phyloP scores from a whole-genome alignment of 1,284 basidiomycete genomes.

The Heterobasidion occidentale region DNA sequence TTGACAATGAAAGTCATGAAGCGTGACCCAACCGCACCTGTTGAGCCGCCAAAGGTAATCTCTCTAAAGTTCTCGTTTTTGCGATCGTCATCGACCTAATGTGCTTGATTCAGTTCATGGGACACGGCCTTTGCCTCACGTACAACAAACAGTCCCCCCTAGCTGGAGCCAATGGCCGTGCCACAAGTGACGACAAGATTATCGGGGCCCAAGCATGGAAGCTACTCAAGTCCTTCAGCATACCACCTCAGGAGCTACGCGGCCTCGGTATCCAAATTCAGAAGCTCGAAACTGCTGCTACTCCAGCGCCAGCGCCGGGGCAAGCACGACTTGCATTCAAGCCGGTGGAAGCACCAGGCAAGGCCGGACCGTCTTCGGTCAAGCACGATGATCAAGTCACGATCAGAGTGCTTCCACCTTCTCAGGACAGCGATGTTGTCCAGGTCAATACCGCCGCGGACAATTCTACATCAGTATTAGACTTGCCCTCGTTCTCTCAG shows the following conservation, averaged over 20 bases:
- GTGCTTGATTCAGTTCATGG: constrained; percentile 62
- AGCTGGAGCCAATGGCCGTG: constrained; percentile 46
- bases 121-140: constrained; percentile 83
- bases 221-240: constrained; percentile 64
- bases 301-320: constrained; percentile 24
- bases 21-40: constrained; percentile 77
- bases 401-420: constrained; percentile 26
- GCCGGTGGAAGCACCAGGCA: constrained; percentile 16
- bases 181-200: constrained; percentile 65
- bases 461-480: constrained; percentile 14
- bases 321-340: constrained; percentile 53
- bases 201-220: constrained; percentile 79
- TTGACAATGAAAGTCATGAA: constrained; percentile 88
- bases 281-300: constrained; percentile 60
- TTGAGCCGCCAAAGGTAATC: constrained; percentile 86
- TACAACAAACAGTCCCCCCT: constrained; percentile 72
- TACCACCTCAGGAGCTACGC: constrained; percentile 83
- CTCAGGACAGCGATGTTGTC: constrained; percentile 21
- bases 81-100: background rate
- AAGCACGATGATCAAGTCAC: constrained; percentile 12
- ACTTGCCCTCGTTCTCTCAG: constrained; percentile 66
- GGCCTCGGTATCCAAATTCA: constrained; percentile 92
- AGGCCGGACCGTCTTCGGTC: constrained; percentile 5
- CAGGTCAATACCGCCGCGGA: background rate
- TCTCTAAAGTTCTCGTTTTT: background rate